Percentiles rank a stretch among this genome's conserved stretches.
phyloP scores from a whole-genome alignment of 1,139 yeast species.

The Magnusiomyces ingens region DNA sequence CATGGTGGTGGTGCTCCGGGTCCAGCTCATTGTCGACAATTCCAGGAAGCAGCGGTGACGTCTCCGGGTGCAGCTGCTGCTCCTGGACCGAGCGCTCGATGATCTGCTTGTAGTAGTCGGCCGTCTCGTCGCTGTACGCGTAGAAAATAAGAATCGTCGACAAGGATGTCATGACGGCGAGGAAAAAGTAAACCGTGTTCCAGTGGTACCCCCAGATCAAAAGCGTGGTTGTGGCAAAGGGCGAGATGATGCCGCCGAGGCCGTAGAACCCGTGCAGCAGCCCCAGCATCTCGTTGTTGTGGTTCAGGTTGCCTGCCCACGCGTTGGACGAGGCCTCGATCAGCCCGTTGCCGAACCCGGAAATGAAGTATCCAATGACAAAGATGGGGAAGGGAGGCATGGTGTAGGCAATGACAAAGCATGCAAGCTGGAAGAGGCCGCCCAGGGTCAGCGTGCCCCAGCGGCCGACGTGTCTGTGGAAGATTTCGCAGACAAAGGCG shows the following conservation, averaged over 20 bases:
- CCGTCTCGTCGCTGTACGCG: slow-evolving; percentile 23
- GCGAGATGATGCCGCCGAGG: slow-evolving; percentile 55
- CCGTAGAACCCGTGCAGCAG: slow-evolving; percentile 57
- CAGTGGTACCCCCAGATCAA: slow-evolving; percentile 44
- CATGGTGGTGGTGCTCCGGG: not conserved
- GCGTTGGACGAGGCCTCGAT: slow-evolving; percentile 51
- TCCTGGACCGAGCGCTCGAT: not conserved
- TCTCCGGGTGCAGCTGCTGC: not conserved
- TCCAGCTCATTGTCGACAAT: too few species aligned
- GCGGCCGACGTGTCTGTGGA: slow-evolving; percentile 40
- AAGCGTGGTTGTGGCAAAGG: slow-evolving; percentile 51
- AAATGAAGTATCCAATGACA: slow-evolving; percentile 49
- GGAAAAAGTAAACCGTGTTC: slow-evolving; percentile 48
- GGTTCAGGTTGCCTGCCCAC: slow-evolving; percentile 46
- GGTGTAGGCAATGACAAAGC: slow-evolving; percentile 40
- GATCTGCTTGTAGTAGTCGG: slow-evolving; percentile 13
- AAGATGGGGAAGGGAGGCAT: slow-evolving; percentile 38
- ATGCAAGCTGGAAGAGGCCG: slow-evolving; percentile 33
- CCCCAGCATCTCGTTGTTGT: slow-evolving; percentile 46
- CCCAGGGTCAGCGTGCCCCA: slow-evolving; percentile 38
- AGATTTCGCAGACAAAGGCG: slow-evolving; percentile 31
- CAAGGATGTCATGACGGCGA: slow-evolving; percentile 38
- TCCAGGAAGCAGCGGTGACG: too few species aligned
- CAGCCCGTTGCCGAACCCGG: slow-evolving; percentile 56
- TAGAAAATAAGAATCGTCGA: slow-evolving; percentile 20